Conservation (phyloP, 345 rosid genomes). For the Pugionium cornutum region DNA sequence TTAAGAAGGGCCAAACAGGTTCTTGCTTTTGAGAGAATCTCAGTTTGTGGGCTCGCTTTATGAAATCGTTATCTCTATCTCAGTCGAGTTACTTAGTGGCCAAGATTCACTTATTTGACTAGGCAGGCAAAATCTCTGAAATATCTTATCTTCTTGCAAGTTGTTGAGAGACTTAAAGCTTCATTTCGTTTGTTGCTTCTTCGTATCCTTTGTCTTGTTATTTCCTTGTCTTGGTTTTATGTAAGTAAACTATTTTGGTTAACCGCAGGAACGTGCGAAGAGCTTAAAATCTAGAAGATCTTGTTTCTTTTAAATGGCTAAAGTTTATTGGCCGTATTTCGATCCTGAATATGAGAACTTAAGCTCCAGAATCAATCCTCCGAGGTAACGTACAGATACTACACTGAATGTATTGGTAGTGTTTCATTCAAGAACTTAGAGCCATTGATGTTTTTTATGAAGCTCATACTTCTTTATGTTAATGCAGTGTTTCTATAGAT, state of each 20-base stretch:
- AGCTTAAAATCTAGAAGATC: not conserved
- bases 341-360: slow-evolving; percentile 95
- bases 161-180: slow-evolving; percentile 24
- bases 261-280: slow-evolving; percentile 21
- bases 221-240: not conserved
- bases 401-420: not conserved
- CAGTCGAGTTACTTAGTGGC: slow-evolving; percentile 33
- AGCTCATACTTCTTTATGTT: slow-evolving; percentile 6
- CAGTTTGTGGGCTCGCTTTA: slow-evolving; percentile 38
- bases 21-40: slow-evolving; percentile 33
- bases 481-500: slow-evolving; percentile 76
- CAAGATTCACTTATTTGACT: slow-evolving; percentile 37
- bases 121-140: slow-evolving; percentile 20
- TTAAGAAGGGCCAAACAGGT: slow-evolving; percentile 30
- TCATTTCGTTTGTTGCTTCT: not conserved
- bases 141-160: slow-evolving; percentile 38
- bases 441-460: slow-evolving; percentile 7
- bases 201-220: slow-evolving; percentile 5
- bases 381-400: slow-evolving; percentile 51
- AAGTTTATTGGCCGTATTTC: slow-evolving; percentile 82
- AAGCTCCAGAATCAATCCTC: slow-evolving; percentile 87
- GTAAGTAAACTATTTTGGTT: slow-evolving; percentile 11
- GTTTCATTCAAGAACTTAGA: not conserved
- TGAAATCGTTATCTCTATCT: slow-evolving; percentile 30
- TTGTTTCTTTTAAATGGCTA: slow-evolving; percentile 55